Evolutionary conservation across 2,329 filamentous ascomycete species (phyloP).

Genomic region (Cercospora sp.): DNA sequence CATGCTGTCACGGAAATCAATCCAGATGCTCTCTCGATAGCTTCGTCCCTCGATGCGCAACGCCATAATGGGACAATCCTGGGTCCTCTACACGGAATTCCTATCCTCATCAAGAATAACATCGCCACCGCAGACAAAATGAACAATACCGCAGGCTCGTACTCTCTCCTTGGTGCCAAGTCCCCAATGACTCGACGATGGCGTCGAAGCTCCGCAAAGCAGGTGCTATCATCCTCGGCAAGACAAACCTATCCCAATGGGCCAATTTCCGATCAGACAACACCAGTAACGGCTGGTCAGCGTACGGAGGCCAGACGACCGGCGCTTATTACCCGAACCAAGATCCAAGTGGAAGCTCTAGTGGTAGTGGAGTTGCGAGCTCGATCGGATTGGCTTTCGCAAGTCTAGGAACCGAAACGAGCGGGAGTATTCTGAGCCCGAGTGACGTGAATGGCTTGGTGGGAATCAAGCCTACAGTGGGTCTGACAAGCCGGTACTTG

Average conservation of each 20-base stretch:
- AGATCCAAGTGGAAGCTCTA: slow-evolving; percentile 63
- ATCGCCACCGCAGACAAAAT: slow-evolving; percentile 64
- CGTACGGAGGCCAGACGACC: slow-evolving; percentile 62
- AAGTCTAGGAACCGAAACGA: slow-evolving; percentile 62
- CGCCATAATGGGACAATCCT: slow-evolving; percentile 49
- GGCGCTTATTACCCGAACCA: slow-evolving; percentile 63
- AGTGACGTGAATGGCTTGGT: slow-evolving; percentile 60
- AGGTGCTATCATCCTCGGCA: slow-evolving; percentile 66
- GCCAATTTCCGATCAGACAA: slow-evolving; percentile 62
- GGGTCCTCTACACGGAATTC: slow-evolving; percentile 64
- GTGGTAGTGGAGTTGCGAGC: slow-evolving; percentile 62
- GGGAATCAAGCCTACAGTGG: slow-evolving; percentile 68
- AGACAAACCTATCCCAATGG: slow-evolving; percentile 66
- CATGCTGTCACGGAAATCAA: slow-evolving; percentile 58
- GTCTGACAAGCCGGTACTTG: slow-evolving; percentile 61
- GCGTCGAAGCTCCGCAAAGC: slow-evolving; percentile 61
- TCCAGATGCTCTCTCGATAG: slow-evolving; percentile 56
- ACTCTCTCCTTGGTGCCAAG: slow-evolving; percentile 61
- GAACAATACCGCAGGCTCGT: slow-evolving; percentile 67
- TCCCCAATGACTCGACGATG: slow-evolving; percentile 59
- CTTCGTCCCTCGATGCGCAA: slow-evolving; percentile 51
- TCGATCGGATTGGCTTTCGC: slow-evolving; percentile 62
- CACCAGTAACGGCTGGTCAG: slow-evolving; percentile 63
- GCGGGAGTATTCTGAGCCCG: slow-evolving; percentile 64
- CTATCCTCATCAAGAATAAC: slow-evolving; percentile 67